Conservation (phyloP, 75 land plant species). For the Pinus tabuliformis region DNA sequence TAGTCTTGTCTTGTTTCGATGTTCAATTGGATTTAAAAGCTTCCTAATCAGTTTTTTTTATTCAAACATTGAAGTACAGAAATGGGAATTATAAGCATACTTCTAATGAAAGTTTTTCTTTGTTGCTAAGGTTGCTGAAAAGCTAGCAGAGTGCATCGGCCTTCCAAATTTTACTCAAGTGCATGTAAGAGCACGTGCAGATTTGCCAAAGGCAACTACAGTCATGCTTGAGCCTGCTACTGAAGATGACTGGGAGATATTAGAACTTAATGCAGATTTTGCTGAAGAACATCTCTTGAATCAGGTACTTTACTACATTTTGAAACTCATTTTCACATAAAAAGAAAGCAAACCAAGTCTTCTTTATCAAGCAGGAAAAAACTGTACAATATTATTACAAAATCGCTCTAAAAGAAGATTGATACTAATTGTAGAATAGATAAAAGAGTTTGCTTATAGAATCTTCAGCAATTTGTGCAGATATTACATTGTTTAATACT, state of each 20-base stretch:
- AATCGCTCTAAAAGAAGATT: neutral
- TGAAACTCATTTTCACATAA: slow-evolving; percentile 3
- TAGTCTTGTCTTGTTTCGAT: neutral
- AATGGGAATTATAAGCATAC: neutral
- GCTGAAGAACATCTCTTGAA: slow-evolving; percentile 74
- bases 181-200: slow-evolving; percentile 41
- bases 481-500: neutral
- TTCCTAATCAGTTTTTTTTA: slow-evolving; percentile 1
- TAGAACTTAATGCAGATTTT: slow-evolving; percentile 81
- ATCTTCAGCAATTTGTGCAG: neutral
- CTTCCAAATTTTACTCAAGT: slow-evolving; percentile 50
- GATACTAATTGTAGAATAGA: neutral
- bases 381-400: neutral
- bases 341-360: neutral
- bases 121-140: slow-evolving; percentile 56
- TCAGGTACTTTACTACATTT: slow-evolving; percentile 46
- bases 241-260: slow-evolving; percentile 96
- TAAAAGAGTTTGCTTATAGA: neutral
- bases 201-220: slow-evolving; percentile 64
- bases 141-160: slow-evolving; percentile 78
- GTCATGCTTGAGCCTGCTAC: slow-evolving; percentile 82
- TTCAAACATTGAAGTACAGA: neutral
- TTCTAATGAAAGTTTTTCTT: neutral
- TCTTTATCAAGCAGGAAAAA: neutral
- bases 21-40: neutral